Evolutionary conservation across 805 yeast species (phyloP).

Genomic region (Torulaspora quercuum): DNA sequence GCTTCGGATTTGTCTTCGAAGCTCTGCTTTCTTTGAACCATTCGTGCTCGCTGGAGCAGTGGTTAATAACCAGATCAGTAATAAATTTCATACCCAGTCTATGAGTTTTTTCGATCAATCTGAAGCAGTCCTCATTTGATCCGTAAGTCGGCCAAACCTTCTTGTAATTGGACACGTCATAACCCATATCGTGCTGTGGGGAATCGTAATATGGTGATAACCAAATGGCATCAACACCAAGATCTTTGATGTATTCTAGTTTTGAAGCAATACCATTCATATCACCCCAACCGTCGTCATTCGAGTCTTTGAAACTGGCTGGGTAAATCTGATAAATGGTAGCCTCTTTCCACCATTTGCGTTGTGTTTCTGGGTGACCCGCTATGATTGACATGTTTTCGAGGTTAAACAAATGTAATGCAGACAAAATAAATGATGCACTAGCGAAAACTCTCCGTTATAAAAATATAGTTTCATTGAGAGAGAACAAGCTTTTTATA

Average conservation of each 20-base stretch:
- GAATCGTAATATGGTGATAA: conserved; percentile 56
- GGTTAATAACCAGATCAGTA: conserved; percentile 57
- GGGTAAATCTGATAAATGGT: conserved; percentile 59
- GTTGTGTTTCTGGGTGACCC: conserved; percentile 15
- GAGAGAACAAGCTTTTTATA: no score
- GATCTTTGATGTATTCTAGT: conserved; percentile 48
- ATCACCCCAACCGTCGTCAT: conserved; percentile 59
- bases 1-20: conserved; percentile 49
- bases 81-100: conserved; percentile 50
- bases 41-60: conserved; percentile 51
- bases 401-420: no score
- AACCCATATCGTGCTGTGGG: conserved; percentile 63
- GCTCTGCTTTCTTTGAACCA: conserved; percentile 58
- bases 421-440: no score
- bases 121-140: conserved; percentile 50
- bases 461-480: no score
- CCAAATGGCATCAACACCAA: conserved; percentile 55
- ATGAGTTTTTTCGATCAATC: conserved; percentile 46
- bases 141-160: conserved; percentile 54
- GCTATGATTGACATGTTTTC: conserved; percentile 8
- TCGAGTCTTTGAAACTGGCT: conserved; percentile 56
- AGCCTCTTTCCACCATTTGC: conserved; percentile 54
- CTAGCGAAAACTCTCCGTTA: no score
- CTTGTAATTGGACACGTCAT: conserved; percentile 55
- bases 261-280: conserved; percentile 52